Evolutionary conservation across 108 stramenopile genomes (phyloP).

Genomic region (Epithemia pelagica): DNA sequence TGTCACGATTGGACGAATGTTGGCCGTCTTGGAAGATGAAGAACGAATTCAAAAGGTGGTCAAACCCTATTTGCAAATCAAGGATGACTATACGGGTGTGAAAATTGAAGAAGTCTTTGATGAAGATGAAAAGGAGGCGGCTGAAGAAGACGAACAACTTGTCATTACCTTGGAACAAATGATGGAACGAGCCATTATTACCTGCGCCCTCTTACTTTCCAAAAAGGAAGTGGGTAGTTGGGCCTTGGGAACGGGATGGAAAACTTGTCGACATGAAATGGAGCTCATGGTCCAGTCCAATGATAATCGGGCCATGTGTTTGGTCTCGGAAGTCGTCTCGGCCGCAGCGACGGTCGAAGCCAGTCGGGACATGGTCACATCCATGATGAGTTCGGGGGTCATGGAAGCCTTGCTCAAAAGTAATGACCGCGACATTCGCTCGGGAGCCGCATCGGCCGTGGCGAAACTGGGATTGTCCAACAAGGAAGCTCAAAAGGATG

Average conservation of each 20-base stretch:
- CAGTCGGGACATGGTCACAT: slow-evolving; percentile 42
- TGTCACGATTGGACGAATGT: slow-evolving; percentile 38
- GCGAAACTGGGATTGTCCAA: slow-evolving; percentile 81
- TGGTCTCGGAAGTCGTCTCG: slow-evolving; percentile 75
- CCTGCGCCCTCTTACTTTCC: slow-evolving; percentile 54
- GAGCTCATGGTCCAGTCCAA: slow-evolving; percentile 44
- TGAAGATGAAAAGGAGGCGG: slow-evolving; percentile 38
- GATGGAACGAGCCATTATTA: slow-evolving; percentile 62
- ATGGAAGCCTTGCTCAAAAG: slow-evolving; percentile 49
- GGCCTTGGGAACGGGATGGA: slow-evolving; percentile 66
- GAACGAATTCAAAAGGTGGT: slow-evolving; percentile 48
- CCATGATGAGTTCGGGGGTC: slow-evolving; percentile 40
- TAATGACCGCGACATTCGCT: slow-evolving; percentile 61
- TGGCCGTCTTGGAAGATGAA: slow-evolving; percentile 36
- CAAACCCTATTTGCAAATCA: slow-evolving; percentile 20
- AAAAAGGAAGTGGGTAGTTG: slow-evolving; percentile 62
- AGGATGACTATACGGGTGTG: slow-evolving; percentile 19
- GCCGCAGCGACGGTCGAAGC: slow-evolving; percentile 68
- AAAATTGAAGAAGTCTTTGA: slow-evolving; percentile 65
- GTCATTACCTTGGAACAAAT: slow-evolving; percentile 22
- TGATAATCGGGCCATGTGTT: slow-evolving; percentile 60
- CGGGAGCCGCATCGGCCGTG: slow-evolving; percentile 75
- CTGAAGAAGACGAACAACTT: slow-evolving; percentile 17
- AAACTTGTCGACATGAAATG: slow-evolving; percentile 35
- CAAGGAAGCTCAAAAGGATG: slow-evolving; percentile 43